Evolutionary conservation across 257 asterid genomes (phyloP).

Genomic region (Craterostigma plantagineum): DNA sequence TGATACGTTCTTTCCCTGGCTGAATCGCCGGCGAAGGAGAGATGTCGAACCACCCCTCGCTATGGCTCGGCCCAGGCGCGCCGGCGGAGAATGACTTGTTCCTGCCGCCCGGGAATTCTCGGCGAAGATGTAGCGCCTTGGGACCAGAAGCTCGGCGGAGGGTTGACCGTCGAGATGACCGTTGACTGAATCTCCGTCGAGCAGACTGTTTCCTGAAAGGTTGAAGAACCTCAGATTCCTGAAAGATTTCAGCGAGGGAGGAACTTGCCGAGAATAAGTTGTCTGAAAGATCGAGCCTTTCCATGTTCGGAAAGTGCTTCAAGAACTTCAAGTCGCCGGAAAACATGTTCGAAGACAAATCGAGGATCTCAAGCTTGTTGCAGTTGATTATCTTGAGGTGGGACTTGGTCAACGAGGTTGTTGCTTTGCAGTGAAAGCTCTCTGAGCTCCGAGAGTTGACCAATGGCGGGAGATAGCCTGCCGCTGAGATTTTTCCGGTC

Average conservation of each 20-base stretch:
- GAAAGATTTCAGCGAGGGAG: slow-evolving; percentile 39
- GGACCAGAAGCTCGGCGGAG: no score
- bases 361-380: slow-evolving; percentile 40
- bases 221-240: slow-evolving; percentile 45
- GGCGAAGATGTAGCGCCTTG: slow-evolving; percentile 10
- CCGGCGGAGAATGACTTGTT: no score
- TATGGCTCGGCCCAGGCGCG: no score
- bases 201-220: slow-evolving; percentile 51
- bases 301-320: slow-evolving; percentile 57
- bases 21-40: neutral
- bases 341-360: slow-evolving; percentile 41
- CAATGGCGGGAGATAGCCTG: slow-evolving; percentile 42
- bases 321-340: slow-evolving; percentile 51
- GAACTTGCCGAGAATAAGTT: slow-evolving; percentile 52
- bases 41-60: neutral
- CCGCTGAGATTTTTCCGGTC: slow-evolving; percentile 33
- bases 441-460: slow-evolving; percentile 49
- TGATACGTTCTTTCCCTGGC: neutral
- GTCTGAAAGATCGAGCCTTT: slow-evolving; percentile 51
- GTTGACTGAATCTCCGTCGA: slow-evolving; percentile 18
- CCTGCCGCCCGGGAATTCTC: slow-evolving; percentile 5
- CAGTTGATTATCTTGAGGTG: slow-evolving; percentile 39
- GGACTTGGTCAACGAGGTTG: slow-evolving; percentile 33
- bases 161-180: slow-evolving; percentile 11
- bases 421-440: slow-evolving; percentile 49